Evolutionary conservation across 2,329 filamentous ascomycete genomes (phyloP).

Genomic region (Colletotrichum higginsianum): DNA sequence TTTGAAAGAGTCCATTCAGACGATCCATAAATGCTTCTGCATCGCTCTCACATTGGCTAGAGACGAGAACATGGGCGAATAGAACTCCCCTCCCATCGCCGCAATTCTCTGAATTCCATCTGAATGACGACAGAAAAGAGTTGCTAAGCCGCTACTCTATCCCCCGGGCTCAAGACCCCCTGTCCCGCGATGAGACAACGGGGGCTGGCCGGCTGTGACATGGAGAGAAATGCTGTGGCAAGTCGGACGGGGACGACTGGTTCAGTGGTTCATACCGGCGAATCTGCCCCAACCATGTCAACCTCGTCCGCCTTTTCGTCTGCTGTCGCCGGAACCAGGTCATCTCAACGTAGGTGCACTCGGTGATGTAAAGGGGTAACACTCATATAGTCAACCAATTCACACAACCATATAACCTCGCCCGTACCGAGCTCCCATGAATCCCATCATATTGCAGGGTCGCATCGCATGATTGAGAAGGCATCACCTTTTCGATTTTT

Average conservation of each 20-base stretch:
- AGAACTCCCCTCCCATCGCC: background rate
- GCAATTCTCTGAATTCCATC: slow-evolving; percentile 3
- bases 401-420: background rate
- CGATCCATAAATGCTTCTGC: no score
- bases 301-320: background rate
- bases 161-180: background rate
- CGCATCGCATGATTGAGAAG: slow-evolving; percentile 19
- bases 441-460: slow-evolving; percentile 11
- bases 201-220: background rate
- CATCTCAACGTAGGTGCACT: slow-evolving; percentile 7
- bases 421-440: slow-evolving; percentile 4
- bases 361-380: background rate
- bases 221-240: no score
- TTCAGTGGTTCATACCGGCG: background rate
- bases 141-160: background rate
- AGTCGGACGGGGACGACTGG: no score
- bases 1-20: no score
- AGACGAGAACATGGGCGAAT: background rate
- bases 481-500: background rate
- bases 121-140: slow-evolving; percentile 11
- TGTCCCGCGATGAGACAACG: background rate
- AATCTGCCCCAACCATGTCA: background rate
- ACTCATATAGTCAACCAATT: background rate
- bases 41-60: no score
- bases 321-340: slow-evolving; percentile 4